A percentile compares a stretch with the other conserved stretches of the same genome.
These are phyloP conservation scores for Tylopilus vinaceipallidus DNA, from an alignment of 768 basidiomycete genomes.

Conservation along the genomic window DNA sequence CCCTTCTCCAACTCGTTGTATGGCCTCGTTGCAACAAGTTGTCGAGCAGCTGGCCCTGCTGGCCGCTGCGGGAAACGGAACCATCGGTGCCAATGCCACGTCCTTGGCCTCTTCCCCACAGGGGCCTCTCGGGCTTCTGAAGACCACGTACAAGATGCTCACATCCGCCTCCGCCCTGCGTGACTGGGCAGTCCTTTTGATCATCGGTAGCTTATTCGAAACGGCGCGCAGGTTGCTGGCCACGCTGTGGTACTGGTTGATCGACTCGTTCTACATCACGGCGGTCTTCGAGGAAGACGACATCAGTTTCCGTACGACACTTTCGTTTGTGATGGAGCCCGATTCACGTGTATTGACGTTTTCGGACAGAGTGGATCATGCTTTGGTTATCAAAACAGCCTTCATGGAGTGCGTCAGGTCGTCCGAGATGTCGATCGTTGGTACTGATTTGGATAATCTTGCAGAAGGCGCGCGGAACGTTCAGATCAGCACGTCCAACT, in stretches of 20 bases:
- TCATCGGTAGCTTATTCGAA: slow-evolving; percentile 63
- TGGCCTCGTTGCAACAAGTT: slow-evolving; percentile 31
- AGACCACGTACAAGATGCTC: slow-evolving; percentile 42
- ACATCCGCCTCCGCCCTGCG: slow-evolving; percentile 53
- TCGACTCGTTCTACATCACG: slow-evolving; percentile 59
- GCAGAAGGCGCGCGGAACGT: slow-evolving; percentile 46
- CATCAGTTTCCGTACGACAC: slow-evolving; percentile 47
- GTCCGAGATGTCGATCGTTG: not conserved
- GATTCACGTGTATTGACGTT: not conserved
- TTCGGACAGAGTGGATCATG: slow-evolving; percentile 61
- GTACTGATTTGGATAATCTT: not conserved
- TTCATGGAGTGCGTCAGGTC: slow-evolving; percentile 47
- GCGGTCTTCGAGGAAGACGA: slow-evolving; percentile 61
- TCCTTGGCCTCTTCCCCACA: slow-evolving; percentile 4
- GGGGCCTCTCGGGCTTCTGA: slow-evolving; percentile 26
- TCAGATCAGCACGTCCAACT: slow-evolving; percentile 44
- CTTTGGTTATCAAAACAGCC: slow-evolving; percentile 63
- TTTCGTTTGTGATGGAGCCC: not conserved
- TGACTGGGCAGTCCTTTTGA: slow-evolving; percentile 64
- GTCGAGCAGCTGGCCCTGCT: slow-evolving; percentile 30
- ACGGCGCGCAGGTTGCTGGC: slow-evolving; percentile 48
- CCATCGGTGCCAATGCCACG: slow-evolving; percentile 14
- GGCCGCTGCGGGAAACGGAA: slow-evolving; percentile 15
- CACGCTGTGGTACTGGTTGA: slow-evolving; percentile 41
- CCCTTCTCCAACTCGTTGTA: not conserved